Evolutionary conservation across 257 asterid genomes (phyloP), one percentile per base, ranked within the genome.

Genomic region (Scutellaria baicalensis): DNA sequence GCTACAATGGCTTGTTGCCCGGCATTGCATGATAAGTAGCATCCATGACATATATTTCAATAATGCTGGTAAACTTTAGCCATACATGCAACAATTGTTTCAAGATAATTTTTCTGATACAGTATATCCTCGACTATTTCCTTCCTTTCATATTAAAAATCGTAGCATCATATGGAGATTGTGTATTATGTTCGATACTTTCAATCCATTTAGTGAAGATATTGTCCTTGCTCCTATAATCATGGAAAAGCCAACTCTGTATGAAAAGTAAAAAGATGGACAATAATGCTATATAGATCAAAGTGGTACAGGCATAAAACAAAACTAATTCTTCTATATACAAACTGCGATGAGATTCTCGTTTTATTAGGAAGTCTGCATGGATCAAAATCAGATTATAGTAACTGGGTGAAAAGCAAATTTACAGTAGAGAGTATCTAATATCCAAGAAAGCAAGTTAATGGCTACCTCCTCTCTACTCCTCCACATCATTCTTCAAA

Each of bases 1-100:
- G 78, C 61, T 77, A 81, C 83, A 84, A 69, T 36, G 86, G 84
- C 57, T 72, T 84, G 77, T 72, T 75, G 59, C 61, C 79, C 44
- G 10, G 39, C 58, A 54, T 68, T 51, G 62, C 79, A 35, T 75
- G 66, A 69, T 62, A 50, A 14, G 21, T 36, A 40, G 47, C 40
- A 35, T 55, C 45, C 23, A 18, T 17, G 9, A 52, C 33, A 12
- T 20, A 21, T 36, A 43, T 11, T 36, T 55, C 20, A 60, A 60
- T 18, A 39, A 23, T 52, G 27, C 20, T 20, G 45, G 69, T 61
- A n/a, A 50, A 52, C 38, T 31, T 9, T 18, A 55, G 17, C 9
- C 65, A 64, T 21, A 18, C 21, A 35, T 35, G 38, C 20, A 1
- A 20, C 13, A 14, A 49, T 20, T 9, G 6, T 48, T 40, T 49